Percentiles rank a stretch among this genome's conserved stretches.
Evolutionary conservation across 306 rosid genomes (phyloP).

Genomic region (Castanea mollissima): DNA sequence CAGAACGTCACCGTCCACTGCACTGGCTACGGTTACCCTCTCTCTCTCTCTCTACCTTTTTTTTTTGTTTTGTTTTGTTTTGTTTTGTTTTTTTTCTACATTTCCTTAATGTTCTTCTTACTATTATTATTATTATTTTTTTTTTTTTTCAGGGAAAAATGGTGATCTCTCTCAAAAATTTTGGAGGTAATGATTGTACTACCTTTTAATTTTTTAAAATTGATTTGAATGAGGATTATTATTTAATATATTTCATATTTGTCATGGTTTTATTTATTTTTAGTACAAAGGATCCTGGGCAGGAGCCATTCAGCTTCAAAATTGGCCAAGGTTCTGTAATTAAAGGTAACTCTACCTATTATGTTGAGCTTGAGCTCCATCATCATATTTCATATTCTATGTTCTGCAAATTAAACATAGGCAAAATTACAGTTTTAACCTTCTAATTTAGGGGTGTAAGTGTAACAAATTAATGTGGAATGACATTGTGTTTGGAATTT

Average conservation of each 20-base stretch:
- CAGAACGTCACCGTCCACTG: slow-evolving; percentile 92
- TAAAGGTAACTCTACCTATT: slow-evolving; percentile 44
- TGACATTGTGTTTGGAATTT: no score
- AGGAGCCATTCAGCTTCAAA: slow-evolving; percentile 71
- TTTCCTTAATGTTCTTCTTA: not conserved
- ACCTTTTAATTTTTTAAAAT: not conserved
- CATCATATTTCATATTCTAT: not conserved
- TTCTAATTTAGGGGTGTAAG: no score
- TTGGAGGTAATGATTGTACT: slow-evolving; percentile 61
- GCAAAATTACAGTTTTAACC: no score
- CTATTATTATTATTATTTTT: not conserved
- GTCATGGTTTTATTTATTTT: not conserved
- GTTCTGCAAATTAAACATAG: no score
- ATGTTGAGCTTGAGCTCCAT: not conserved
- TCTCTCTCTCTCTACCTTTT: not conserved
- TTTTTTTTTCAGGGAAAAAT: slow-evolving; percentile 75
- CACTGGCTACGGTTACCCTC: slow-evolving; percentile 76
- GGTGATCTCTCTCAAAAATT: slow-evolving; percentile 80
- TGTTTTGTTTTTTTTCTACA: no score
- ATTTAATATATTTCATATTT: not conserved
- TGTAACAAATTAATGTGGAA: no score
- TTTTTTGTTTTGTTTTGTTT: no score
- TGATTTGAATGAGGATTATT: not conserved
- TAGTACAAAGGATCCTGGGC: slow-evolving; percentile 96
- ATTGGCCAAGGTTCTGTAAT: slow-evolving; percentile 88